A percentile compares a stretch with the other conserved stretches of the same genome.
Conservation (phyloP, 768 basidiomycete species). For the Lentinus tigrinus region DNA sequence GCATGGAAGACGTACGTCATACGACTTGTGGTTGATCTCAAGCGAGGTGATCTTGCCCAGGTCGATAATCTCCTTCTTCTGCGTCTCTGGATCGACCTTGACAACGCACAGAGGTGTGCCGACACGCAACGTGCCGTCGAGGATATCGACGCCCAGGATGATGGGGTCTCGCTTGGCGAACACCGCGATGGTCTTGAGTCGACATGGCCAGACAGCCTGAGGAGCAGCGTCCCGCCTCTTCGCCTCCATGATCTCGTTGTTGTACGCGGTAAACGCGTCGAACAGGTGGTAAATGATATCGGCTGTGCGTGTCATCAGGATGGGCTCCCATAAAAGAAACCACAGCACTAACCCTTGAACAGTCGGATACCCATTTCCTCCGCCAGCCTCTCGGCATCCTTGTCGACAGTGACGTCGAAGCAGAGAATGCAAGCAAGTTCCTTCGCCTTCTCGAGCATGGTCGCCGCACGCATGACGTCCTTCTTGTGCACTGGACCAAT, state of each 20-base stretch:
- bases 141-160: constrained; percentile 93
- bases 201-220: constrained; percentile 95
- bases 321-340: not conserved
- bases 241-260: constrained; percentile 88
- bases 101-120: constrained; percentile 97
- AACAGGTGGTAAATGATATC: constrained; percentile 99
- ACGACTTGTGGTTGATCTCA: constrained; percentile 94
- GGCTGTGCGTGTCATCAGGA: constrained; percentile 46
- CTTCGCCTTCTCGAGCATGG: constrained; percentile 95
- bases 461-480: constrained; percentile 88
- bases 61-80: constrained; percentile 87
- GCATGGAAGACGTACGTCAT: constrained; percentile 54
- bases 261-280: constrained; percentile 94
- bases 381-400: constrained; percentile 86
- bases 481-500: constrained; percentile 97
- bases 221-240: constrained; percentile 90
- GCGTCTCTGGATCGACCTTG: constrained; percentile 81
- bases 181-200: constrained; percentile 87
- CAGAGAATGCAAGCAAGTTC: constrained; percentile 94
- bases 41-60: constrained; percentile 95
- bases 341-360: constrained; percentile 73
- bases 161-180: constrained; percentile 98
- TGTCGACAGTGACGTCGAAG: constrained; percentile 94
- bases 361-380: constrained; percentile 92
- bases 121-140: constrained; percentile 86